Conservation (phyloP, 2,329 filamentous ascomycete species). For the Mycocentrospora acerina region DNA sequence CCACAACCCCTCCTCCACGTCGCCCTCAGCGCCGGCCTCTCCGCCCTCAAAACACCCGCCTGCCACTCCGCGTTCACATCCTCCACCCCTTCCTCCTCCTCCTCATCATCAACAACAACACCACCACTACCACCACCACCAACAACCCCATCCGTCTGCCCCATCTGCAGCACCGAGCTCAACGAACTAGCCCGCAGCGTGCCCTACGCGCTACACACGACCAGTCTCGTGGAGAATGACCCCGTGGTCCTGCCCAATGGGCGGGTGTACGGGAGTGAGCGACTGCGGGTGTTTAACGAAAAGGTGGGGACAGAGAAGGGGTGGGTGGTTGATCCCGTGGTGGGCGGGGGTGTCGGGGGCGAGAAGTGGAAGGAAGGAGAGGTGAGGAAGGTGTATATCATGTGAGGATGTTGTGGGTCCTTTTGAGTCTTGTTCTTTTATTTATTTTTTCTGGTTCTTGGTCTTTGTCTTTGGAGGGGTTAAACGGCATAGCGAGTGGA, state of each 20-base stretch:
- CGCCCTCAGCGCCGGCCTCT: constrained; percentile 86
- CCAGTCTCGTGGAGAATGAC: constrained; percentile 88
- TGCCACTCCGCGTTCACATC: constrained; percentile 73
- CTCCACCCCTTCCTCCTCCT: constrained; percentile 54
- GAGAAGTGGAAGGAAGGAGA: constrained; percentile 50
- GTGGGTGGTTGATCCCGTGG: constrained; percentile 71
- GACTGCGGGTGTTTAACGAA: constrained; percentile 73
- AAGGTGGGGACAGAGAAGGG: constrained; percentile 71
- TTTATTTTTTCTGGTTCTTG: neutral
- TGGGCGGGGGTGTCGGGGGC: constrained; percentile 59
- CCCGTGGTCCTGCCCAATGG: constrained; percentile 85
- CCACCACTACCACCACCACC: no score
- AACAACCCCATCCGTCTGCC: constrained; percentile 76
- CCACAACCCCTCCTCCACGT: constrained; percentile 83
- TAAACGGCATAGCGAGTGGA: constrained; percentile 13
- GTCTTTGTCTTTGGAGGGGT: constrained; percentile 3
- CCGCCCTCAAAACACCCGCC: constrained; percentile 90
- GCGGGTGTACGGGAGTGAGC: constrained; percentile 76
- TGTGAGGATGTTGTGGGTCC: no score
- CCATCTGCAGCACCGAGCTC: constrained; percentile 93
- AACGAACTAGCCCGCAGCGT: constrained; percentile 87
- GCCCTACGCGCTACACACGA: constrained; percentile 92
- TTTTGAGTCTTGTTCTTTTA: neutral
- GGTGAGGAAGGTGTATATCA: constrained; percentile 89
- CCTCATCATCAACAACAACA: no score